These are phyloP conservation scores for Mimosa pudica DNA, from an alignment of 306 rosid genomes.

Conservation along the genomic window DNA sequence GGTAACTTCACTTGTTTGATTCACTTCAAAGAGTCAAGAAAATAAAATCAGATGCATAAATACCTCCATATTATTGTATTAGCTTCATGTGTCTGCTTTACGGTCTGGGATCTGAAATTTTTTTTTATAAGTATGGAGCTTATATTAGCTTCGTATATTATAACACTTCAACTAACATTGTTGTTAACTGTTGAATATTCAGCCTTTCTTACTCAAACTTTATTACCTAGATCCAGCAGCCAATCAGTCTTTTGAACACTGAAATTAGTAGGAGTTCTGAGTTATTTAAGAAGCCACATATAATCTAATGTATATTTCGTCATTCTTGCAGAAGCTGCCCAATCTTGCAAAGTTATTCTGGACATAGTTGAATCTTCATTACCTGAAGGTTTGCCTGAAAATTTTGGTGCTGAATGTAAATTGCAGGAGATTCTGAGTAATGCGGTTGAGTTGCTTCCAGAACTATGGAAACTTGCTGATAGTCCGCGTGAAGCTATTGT, in stretches of 20 bases:
- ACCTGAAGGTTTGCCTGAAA: constrained; percentile 85
- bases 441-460: constrained; percentile 87
- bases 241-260: constrained; percentile 1
- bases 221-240: constrained; percentile 15
- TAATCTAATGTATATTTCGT: constrained; percentile 39
- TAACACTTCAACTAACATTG: constrained; percentile 9
- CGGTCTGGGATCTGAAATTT: constrained; percentile 19
- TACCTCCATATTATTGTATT: background rate
- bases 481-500: constrained; percentile 71
- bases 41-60: background rate
- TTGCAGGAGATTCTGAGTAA: constrained; percentile 83
- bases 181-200: constrained; percentile 10
- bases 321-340: constrained; percentile 89
- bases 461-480: constrained; percentile 82
- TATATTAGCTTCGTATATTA: background rate
- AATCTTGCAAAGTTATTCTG: constrained; percentile 81
- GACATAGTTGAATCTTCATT: constrained; percentile 84
- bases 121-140: constrained; percentile 11
- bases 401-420: constrained; percentile 74
- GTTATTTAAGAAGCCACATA: constrained; percentile 30
- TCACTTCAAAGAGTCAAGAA: constrained; percentile 17
- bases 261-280: constrained; percentile 14
- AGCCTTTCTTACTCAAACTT: constrained; percentile 14
- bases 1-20: constrained; percentile 48
- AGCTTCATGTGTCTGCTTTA: background rate